Base-by-base conservation (phyloP, 208 protist genomes). In the Trypanosoma platydactyli region DNA sequence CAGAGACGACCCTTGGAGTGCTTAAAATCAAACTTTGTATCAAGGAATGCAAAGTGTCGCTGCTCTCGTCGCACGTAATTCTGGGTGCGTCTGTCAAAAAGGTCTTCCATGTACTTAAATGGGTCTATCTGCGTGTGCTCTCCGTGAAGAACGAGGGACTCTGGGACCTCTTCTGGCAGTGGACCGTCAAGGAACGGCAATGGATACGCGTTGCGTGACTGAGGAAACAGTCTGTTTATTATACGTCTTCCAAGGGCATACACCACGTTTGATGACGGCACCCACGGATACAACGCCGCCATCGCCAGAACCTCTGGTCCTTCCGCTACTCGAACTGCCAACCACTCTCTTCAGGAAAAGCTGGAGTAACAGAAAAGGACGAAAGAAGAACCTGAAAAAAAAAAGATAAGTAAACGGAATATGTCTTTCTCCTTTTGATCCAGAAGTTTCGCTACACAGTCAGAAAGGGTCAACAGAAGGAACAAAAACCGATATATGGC, bases 71-170 rank as follows among this genome's bases (percentile, higher is more conserved):
- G 85, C 16, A 85, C 71, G 60, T 82, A 91, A 30, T 76, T 64
- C 44, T 88, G 79, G 5, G 91, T 96, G 42, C 83, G 68, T n/a
- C 83, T 68, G 54, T 94, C 77, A 65, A 92, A 94, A 20, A 96
- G 71, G 57, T 94, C 84, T 46, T 96, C 88, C 87, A 94, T 94
- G 75, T 94, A 96, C 59, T 71, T 71, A 68, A 96, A 96, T 24
- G 88, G 80, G 64, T 96, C 91, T 3, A 16, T 38, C 35, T 82
- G 80, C 45, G 86, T 79, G 20, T 24, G 22, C 46, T 83, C 71
- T 0, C 78, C 86, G 46, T 94, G 81, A 30, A 94, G 68, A 22
- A 84, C 51, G 15, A 84, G n/a, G 1, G 70, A 62, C 25, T 84
- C 71, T 5, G 78, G 67, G 20, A 72, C 66, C 64, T 89, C 79